Percentiles rank a stretch among this genome's conserved stretches.
These are phyloP conservation scores for Pyricularia sp. DNA, from an alignment of 2,329 filamentous ascomycete species.

Conservation along the genomic window DNA sequence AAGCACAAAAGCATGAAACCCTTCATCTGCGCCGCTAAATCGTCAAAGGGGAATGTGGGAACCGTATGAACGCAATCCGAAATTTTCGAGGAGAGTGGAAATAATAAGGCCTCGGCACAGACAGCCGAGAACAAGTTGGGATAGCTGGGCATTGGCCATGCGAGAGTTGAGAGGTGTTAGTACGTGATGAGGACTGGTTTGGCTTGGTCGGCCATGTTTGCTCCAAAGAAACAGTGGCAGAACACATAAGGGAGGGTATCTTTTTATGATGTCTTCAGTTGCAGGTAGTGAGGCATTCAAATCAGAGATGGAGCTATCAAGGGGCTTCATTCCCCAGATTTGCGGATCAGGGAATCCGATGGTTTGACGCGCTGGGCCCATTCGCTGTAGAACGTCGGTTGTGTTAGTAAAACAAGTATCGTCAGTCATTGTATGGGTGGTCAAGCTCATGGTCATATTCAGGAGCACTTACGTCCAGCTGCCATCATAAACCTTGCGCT, in stretches of 20 bases:
- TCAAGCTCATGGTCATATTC: conserved; percentile 1
- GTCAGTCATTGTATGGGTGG: no score
- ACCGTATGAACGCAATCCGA: not conserved
- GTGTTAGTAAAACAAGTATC: conserved; percentile 5
- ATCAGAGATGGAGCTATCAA: not conserved
- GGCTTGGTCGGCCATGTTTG: not conserved
- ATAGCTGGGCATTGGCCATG: not conserved
- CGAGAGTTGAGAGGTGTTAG: not conserved
- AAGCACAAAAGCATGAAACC: not conserved
- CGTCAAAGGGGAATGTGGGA: not conserved
- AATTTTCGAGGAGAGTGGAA: not conserved
- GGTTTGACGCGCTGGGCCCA: conserved; percentile 4
- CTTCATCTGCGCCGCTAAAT: not conserved
- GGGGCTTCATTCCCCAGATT: not conserved
- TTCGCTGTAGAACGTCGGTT: not conserved
- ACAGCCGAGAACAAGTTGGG: not conserved
- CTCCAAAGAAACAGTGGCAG: not conserved
- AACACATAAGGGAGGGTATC: not conserved
- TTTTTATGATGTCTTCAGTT: not conserved
- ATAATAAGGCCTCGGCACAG: not conserved
- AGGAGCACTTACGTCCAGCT: conserved; percentile 77
- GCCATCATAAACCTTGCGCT: conserved; percentile 77
- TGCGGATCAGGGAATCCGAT: conserved; percentile 3
- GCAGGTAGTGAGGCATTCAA: not conserved
- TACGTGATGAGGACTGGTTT: not conserved